A percentile compares a stretch with the other conserved stretches of the same genome.
Evolutionary conservation across 1,284 basidiomycete species (phyloP).

Genomic region (Moesziomyces aphidis): DNA sequence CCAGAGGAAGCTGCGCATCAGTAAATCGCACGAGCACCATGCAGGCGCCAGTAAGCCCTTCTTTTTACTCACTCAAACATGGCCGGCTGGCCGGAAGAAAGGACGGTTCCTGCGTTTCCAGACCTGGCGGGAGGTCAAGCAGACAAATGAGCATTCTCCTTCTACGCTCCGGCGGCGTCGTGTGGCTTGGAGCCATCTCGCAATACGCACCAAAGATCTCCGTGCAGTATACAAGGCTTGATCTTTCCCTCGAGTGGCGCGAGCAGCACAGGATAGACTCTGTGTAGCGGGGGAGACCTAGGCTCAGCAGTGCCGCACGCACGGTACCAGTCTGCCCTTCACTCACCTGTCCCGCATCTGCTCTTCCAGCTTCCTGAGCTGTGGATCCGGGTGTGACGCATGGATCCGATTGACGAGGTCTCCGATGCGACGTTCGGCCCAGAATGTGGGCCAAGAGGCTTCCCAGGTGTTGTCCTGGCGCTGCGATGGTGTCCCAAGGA

Average conservation of each 20-base stretch:
- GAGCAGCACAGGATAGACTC: slow-evolving; percentile 35
- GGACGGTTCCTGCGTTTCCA: slow-evolving; percentile 37
- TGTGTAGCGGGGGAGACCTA: background rate
- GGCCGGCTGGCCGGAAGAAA: slow-evolving; percentile 26
- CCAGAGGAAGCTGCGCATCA: no score
- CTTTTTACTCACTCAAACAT: slow-evolving; percentile 39
- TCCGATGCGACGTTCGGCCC: slow-evolving; percentile 37
- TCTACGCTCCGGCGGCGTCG: no score
- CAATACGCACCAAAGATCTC: slow-evolving; percentile 38
- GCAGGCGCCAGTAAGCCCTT: no score
- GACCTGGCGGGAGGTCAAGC: slow-evolving; percentile 14
- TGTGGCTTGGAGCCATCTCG: no score
- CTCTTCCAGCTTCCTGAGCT: slow-evolving; percentile 29
- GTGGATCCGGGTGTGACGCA: slow-evolving; percentile 11
- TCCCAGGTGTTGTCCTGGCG: slow-evolving; percentile 43
- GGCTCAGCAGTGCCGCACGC: no score
- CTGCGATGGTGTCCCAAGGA: background rate
- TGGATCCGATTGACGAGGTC: slow-evolving; percentile 28
- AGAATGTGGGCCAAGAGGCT: slow-evolving; percentile 39
- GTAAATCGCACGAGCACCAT: no score
- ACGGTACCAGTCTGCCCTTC: no score
- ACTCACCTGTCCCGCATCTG: slow-evolving; percentile 38
- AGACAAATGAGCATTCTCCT: background rate
- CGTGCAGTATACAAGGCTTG: slow-evolving; percentile 36
- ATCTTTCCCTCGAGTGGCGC: slow-evolving; percentile 41